phyloP scores from a whole-genome alignment of 148 eudicot genomes.

The Chenopodium album region DNA sequence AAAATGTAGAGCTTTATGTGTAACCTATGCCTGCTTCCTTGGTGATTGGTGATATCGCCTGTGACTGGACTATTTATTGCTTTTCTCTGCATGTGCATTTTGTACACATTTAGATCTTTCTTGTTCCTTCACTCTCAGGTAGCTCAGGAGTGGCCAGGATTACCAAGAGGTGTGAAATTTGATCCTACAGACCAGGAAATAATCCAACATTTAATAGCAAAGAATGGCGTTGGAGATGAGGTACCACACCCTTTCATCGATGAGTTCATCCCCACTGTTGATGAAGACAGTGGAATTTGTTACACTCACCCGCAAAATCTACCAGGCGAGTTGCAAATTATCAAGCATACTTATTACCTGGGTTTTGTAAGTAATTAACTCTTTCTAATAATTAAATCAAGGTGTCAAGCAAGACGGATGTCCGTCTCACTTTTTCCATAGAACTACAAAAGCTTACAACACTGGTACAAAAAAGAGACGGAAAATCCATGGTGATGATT shows the following conservation, averaged over 20 bases:
- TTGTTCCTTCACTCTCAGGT: constrained; percentile 42
- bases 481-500: constrained; percentile 68
- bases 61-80: background rate
- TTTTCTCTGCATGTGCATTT: background rate
- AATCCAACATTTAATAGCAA: constrained; percentile 75
- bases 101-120: background rate
- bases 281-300: constrained; percentile 87
- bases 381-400: constrained; percentile 21
- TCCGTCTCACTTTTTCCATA: constrained; percentile 81
- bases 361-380: background rate
- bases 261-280: constrained; percentile 85
- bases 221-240: constrained; percentile 46
- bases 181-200: constrained; percentile 97
- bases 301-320: constrained; percentile 88
- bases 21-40: too few species aligned
- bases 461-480: constrained; percentile 90
- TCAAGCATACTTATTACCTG: background rate
- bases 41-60: too few species aligned
- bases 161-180: constrained; percentile 93
- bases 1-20: too few species aligned
- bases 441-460: constrained; percentile 87
- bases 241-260: constrained; percentile 77
- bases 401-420: constrained; percentile 92
- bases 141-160: constrained; percentile 85
- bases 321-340: constrained; percentile 53